Percentiles rank a stretch among this genome's conserved stretches.
Conservation (phyloP, 164 flowering plant species). For the Chloranthus sessilifolius region DNA sequence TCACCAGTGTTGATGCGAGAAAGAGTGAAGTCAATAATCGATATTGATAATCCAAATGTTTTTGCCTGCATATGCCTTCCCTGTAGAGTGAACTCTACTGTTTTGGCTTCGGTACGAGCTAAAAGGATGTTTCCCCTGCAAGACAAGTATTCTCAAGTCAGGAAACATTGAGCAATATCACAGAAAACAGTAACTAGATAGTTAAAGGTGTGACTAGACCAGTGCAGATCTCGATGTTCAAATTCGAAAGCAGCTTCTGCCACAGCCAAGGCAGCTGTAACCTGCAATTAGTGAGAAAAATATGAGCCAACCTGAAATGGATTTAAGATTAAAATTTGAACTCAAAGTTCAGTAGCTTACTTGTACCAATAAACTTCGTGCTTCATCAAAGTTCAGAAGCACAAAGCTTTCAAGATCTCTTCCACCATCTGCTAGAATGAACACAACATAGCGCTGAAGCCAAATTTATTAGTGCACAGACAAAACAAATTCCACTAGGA, state of each 20-base stretch:
- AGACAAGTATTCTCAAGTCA: constrained; percentile 4
- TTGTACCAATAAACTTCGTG: constrained; percentile 71
- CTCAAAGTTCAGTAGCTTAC: constrained; percentile 25
- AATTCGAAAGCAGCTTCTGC: constrained; percentile 93
- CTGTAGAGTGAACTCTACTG: constrained; percentile 52
- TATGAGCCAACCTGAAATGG: too few relatives aligned
- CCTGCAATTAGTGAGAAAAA: constrained; percentile 59
- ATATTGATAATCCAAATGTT: constrained; percentile 58
- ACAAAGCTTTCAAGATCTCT: constrained; percentile 90
- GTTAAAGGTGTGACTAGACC: constrained; percentile 33
- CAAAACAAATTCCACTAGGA: too few relatives aligned
- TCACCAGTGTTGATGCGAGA: constrained; percentile 90
- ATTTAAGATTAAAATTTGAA: not conserved
- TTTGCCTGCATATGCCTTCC: constrained; percentile 46
- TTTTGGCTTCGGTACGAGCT: constrained; percentile 44
- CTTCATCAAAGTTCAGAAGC: constrained; percentile 68
- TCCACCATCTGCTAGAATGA: constrained; percentile 87
- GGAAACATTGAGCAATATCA: not conserved
- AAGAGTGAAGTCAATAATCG: constrained; percentile 88
- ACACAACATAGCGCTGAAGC: constrained; percentile 73
- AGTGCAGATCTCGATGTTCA: constrained; percentile 95
- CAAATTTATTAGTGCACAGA: constrained; percentile 12
- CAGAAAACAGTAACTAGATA: not conserved
- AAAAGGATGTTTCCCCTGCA: constrained; percentile 95
- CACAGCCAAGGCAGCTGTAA: constrained; percentile 77